phyloP scores from a whole-genome alignment of 2,329 filamentous ascomycete genomes.

The Pyrenophora seminiperda region DNA sequence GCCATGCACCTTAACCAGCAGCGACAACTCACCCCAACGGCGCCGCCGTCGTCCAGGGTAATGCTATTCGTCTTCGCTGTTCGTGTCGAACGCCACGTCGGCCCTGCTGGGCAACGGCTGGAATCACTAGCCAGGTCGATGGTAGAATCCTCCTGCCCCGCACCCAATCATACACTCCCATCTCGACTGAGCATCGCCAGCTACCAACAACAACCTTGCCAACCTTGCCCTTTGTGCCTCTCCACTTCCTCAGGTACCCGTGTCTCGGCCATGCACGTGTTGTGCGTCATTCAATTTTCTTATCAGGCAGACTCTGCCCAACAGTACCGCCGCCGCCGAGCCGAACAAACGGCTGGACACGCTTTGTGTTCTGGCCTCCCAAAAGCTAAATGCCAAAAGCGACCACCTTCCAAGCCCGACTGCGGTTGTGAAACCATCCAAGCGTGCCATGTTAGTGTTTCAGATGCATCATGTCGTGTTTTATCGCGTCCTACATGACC shows the following conservation, averaged over 20 bases:
- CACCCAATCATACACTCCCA: constrained; percentile 17
- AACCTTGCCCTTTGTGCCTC: no score
- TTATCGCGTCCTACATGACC: constrained; percentile 23
- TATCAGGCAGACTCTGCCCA: not conserved
- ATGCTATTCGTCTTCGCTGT: constrained; percentile 9
- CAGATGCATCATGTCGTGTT: constrained; percentile 26
- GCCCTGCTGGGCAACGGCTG: constrained; percentile 29
- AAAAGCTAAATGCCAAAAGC: not conserved
- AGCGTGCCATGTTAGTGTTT: constrained; percentile 32
- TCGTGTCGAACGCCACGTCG: constrained; percentile 42
- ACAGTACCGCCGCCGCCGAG: constrained; percentile 1
- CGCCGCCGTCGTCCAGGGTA: constrained; percentile 16
- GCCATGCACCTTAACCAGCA: constrained; percentile 5
- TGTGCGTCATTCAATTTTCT: not conserved
- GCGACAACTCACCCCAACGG: constrained; percentile 21
- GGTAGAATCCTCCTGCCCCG: constrained; percentile 11
- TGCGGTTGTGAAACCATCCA: constrained; percentile 20
- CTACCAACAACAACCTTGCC: no score
- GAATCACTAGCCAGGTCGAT: constrained; percentile 18
- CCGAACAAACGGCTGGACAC: constrained; percentile 15
- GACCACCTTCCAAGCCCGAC: constrained; percentile 9
- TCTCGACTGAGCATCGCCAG: constrained; percentile 6
- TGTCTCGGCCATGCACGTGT: constrained; percentile 7
- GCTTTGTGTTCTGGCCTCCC: constrained; percentile 19
- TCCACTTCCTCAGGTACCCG: constrained; percentile 25